Evolutionary conservation across 305 asterid genomes (phyloP).

Genomic region (Ruellia speciosa): DNA sequence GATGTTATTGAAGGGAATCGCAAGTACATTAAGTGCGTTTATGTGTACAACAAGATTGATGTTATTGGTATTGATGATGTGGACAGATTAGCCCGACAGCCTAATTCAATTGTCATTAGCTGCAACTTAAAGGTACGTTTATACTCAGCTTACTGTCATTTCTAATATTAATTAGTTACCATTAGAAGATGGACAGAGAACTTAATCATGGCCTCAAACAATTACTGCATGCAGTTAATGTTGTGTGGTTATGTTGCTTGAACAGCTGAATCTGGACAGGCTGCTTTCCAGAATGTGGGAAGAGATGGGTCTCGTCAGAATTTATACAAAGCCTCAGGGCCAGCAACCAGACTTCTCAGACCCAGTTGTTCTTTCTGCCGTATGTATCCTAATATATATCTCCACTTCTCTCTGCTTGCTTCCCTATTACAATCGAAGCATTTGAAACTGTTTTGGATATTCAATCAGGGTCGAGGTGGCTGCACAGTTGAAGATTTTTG

Average conservation of each 20-base stretch:
- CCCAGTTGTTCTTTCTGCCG: constrained; percentile 92
- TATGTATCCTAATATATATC: constrained; percentile 31
- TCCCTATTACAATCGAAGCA: background rate
- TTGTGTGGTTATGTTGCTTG: constrained; percentile 21
- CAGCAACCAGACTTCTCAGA: constrained; percentile 96
- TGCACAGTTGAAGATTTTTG: constrained; percentile 92
- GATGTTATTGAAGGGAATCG: constrained; percentile 98
- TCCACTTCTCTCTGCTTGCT: constrained; percentile 1
- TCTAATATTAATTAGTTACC: constrained; percentile 1
- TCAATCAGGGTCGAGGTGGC: constrained; percentile 92
- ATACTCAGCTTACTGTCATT: constrained; percentile 3
- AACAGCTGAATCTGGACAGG: constrained; percentile 95
- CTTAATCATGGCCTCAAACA: constrained; percentile 8
- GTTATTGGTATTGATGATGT: constrained; percentile 96
- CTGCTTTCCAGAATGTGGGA: constrained; percentile 96
- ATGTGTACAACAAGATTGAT: constrained; percentile 96
- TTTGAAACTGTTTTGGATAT: constrained; percentile 15
- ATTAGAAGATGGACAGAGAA: constrained; percentile 6
- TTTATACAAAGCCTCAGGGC: constrained; percentile 96
- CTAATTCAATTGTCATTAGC: constrained; percentile 87
- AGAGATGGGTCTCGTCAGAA: constrained; percentile 94
- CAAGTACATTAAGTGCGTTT: constrained; percentile 90
- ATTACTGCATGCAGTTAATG: constrained; percentile 14
- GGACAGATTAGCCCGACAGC: constrained; percentile 88
- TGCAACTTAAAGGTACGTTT: constrained; percentile 68